phyloP scores from a whole-genome alignment of 2,329 filamentous ascomycete genomes.

The Aspergillus pseudoviridinutans region DNA sequence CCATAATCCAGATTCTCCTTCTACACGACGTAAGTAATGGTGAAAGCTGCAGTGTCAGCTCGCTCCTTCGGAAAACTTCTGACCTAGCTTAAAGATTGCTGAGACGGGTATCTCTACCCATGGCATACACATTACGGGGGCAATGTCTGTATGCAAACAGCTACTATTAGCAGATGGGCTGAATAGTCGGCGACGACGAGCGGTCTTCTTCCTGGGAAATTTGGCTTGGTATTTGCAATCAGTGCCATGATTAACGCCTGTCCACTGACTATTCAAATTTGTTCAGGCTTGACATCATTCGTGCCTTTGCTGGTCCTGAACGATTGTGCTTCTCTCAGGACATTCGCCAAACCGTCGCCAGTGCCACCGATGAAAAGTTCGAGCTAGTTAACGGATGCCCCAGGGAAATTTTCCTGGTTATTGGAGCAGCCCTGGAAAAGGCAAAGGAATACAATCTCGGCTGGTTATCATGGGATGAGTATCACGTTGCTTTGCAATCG shows the following conservation, averaged over 20 bases:
- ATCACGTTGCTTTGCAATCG: constrained; percentile 13
- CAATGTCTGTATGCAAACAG: constrained; percentile 30
- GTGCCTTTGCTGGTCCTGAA: constrained; percentile 23
- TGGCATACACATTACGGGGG: constrained; percentile 30
- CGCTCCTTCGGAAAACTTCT: not conserved
- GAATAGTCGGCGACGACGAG: constrained; percentile 20
- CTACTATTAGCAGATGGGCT: constrained; percentile 21
- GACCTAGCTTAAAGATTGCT: constrained; percentile 19
- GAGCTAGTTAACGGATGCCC: constrained; percentile 30
- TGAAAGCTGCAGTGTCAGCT: not conserved
- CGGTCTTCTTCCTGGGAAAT: constrained; percentile 29
- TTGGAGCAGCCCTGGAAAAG: constrained; percentile 24
- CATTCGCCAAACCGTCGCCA: constrained; percentile 23
- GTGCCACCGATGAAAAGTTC: constrained; percentile 21
- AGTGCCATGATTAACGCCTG: not conserved
- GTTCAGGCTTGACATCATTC: constrained; percentile 29
- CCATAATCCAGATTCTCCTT: constrained; percentile 28
- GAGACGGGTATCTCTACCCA: constrained; percentile 29
- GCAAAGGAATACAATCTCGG: constrained; percentile 22
- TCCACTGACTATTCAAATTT: not conserved
- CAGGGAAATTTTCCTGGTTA: constrained; percentile 26
- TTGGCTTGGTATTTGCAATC: constrained; percentile 21
- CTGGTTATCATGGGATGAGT: constrained; percentile 17
- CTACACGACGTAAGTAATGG: constrained; percentile 26
- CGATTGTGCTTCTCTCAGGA: constrained; percentile 26